Evolutionary conservation across 1,139 yeast species (phyloP), one percentile per base, ranked within the genome.

Genomic region (Torulaspora globosa): DNA sequence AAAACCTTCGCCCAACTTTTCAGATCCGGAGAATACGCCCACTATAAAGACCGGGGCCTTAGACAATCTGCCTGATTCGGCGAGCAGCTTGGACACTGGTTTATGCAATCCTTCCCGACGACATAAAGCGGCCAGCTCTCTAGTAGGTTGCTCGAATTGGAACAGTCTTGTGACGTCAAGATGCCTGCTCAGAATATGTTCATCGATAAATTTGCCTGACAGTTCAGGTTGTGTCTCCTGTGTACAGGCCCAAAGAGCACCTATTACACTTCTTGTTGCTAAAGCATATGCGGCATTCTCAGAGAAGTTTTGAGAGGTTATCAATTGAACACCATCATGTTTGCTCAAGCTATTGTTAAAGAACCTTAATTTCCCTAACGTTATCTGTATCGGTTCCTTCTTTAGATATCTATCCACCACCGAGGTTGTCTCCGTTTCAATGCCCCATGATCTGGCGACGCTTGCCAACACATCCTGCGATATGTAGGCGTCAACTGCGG

Each of bases 41-140:
- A 92, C 95, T 14, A 90, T 86, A 60, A 79, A 92, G 36, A 89
- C 83, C 21, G 98, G 96, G 47, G 87, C 80, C 49, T 80, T 78
- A 3, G 96, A 80, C 59, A 75, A 72, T 67, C 98, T 79, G 65
- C 99, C 99, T 24, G 96, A 84, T 69, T 92, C 99, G 26, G 96
- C 92, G 50, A 92, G 72, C 50, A 94, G 76, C 64, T 95, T 81
- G 33, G 90, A 81, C 5, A 85, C 75, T 19, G 97, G 97, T 27
- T 79, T 76, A 45, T 77, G 76, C 54, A 90, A 72, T n/a, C 79
- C 78, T 62, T 90, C 85, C 55, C 92, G 80, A 51, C 80, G 82
- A 61, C 96, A 82, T 44, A 94, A 71, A 51, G 81, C 77, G 2
- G 89, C 78, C 52, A 92, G 74, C 64, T 90, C 95, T 64, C 94